Conservation (phyloP, 768 basidiomycete genomes). For the Russula lepida region DNA sequence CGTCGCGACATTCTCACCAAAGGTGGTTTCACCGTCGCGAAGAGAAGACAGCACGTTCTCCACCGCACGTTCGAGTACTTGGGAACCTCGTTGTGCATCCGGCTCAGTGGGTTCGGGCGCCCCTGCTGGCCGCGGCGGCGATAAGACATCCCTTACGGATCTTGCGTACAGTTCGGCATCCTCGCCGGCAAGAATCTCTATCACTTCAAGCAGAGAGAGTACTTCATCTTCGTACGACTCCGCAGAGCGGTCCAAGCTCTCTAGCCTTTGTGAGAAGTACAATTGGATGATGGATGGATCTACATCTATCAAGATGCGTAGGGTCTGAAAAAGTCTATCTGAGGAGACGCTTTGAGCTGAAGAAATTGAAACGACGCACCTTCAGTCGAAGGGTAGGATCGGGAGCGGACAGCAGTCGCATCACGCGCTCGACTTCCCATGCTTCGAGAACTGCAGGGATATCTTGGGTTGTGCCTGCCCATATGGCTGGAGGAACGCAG, state of each 20-base stretch:
- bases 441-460: conserved; percentile 51
- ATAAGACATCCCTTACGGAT: conserved; percentile 37
- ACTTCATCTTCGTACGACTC: conserved; percentile 35
- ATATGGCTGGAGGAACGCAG: conserved; percentile 47
- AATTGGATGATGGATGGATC: conserved; percentile 51
- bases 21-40: conserved; percentile 31
- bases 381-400: conserved; percentile 51
- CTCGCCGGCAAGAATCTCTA: conserved; percentile 36
- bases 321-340: conserved; percentile 38
- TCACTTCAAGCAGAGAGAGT: conserved; percentile 45
- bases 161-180: conserved; percentile 55
- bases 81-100: conserved; percentile 26
- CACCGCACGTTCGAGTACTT: conserved; percentile 48
- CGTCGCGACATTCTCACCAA: conserved; percentile 32
- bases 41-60: conserved; percentile 46
- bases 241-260: conserved; percentile 30
- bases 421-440: conserved; percentile 65
- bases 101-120: conserved; percentile 26
- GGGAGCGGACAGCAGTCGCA: conserved; percentile 54
- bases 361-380: conserved; percentile 32
- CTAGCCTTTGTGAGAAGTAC: conserved; percentile 41
- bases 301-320: conserved; percentile 47
- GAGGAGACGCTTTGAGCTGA: neutral
- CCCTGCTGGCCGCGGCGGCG: conserved; percentile 33
- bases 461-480: conserved; percentile 56